A percentile compares a stretch with the other conserved stretches of the same genome.
Conservation (phyloP, 2,329 filamentous ascomycete genomes). For the Sporothrix curviconia region DNA sequence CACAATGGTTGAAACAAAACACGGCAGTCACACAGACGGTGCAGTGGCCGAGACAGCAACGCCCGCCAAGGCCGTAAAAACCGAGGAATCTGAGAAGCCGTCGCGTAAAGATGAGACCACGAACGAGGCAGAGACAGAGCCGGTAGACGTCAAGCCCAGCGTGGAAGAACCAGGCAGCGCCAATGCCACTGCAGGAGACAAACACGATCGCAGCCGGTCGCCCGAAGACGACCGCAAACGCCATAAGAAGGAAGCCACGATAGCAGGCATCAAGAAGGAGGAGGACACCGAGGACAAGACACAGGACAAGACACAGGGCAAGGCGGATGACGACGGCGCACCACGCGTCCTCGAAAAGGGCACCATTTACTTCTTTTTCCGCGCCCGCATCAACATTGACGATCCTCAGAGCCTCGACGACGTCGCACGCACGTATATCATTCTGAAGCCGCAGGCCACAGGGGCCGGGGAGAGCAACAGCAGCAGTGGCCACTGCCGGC, state of each 20-base stretch:
- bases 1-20: conserved; percentile 4
- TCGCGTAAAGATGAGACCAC: too few species aligned
- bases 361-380: conserved; percentile 85
- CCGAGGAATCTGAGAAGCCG: neutral
- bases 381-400: conserved; percentile 67
- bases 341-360: conserved; percentile 73
- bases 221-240: conserved; percentile 1
- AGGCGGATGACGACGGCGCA: conserved; percentile 22
- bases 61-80: neutral
- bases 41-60: neutral
- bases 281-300: neutral
- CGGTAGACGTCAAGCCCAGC: neutral
- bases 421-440: conserved; percentile 70
- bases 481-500: conserved; percentile 54
- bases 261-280: neutral
- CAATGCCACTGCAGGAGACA: neutral
- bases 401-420: conserved; percentile 64
- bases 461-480: conserved; percentile 50
- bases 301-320: too few species aligned
- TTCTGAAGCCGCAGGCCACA: conserved; percentile 64
- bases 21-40: neutral
- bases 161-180: neutral
- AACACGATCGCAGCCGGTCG: conserved; percentile 2
- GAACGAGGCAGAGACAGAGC: neutral
- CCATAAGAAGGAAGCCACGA: neutral